A percentile compares a stretch with the other conserved stretches of the same genome.
Conservation (phyloP, 805 yeast species). For the Isabelozyma pseudorhagii region DNA sequence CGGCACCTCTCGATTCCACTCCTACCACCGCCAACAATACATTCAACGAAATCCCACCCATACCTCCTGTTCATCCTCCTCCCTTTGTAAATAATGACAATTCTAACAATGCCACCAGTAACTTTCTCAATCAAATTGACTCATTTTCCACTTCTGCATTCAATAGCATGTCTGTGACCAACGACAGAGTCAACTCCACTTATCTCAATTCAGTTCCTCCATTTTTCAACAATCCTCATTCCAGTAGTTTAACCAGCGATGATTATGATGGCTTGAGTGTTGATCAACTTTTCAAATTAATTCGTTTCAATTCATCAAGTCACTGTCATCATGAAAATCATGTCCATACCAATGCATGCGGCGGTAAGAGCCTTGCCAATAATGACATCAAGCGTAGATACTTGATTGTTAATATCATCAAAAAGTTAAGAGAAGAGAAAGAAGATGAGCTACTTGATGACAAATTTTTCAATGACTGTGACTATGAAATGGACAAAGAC, state of each 20-base stretch:
- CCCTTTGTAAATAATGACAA: background rate
- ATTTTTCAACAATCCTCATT: constrained; percentile 17
- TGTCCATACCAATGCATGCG: background rate
- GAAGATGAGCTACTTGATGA: constrained; percentile 32
- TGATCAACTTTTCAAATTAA: constrained; percentile 35
- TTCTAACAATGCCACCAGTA: background rate
- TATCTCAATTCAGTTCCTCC: constrained; percentile 8
- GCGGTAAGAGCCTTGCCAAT: constrained; percentile 9
- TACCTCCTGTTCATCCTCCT: background rate
- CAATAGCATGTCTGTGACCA: background rate
- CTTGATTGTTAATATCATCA: constrained; percentile 32
- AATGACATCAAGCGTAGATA: constrained; percentile 35
- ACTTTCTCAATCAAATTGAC: background rate
- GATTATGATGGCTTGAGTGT: constrained; percentile 37
- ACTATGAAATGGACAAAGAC: constrained; percentile 41
- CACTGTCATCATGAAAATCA: constrained; percentile 3
- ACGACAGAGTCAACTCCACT: background rate
- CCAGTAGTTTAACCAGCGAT: constrained; percentile 27
- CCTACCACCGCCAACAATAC: background rate
- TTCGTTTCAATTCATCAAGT: constrained; percentile 18
- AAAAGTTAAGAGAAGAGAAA: constrained; percentile 35
- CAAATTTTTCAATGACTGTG: constrained; percentile 24
- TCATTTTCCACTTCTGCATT: background rate
- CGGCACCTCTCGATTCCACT: background rate
- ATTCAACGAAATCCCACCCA: background rate